Evolutionary conservation across 208 protist genomes (phyloP), one percentile per base, ranked within the genome.

Genomic region (Blastocrithidia nonstop): DNA sequence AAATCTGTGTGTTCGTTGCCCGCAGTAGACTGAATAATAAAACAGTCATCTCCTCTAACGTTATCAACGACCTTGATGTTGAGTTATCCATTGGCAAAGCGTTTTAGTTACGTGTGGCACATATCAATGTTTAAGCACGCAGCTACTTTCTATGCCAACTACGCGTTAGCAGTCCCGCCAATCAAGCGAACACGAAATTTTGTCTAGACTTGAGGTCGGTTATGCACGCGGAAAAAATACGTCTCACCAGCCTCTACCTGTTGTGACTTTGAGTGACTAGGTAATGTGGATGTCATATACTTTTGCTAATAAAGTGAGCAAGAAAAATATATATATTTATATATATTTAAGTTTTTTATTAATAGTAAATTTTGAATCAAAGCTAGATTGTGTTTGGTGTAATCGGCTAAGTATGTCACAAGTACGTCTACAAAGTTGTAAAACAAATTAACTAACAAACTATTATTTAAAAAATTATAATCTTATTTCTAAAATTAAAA

Each of bases 31-130:
- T 97, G 91, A 33, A 98, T 88, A 39, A 97, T 94, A 58, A 95
- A 98, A 48, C 95, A 86, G 68, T 98, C 95, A 45, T 86, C 77
- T 22, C 92, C 94, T 45, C 95, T 80, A 21, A 97, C 88, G 56
- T 90, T 93, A 43, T 97, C 90, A 6, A 91, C 58, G n/a, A 96
- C 71, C 33, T 95, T 91, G 47, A 94, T 89, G 45, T 73, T 71
- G 32, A 96, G 67, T 60, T 95, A 80, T 4, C 79, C 83, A 56
- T 95, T 93, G n/a, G 85, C 85, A 45, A 94, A 94, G 11, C 69
- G 60, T 36, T 87, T 86, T 32, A 92, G 77, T 20, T 92, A 72
- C 1, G 73, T 86, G 13, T 60, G 59, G 57, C 73, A 85, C 40
- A 80, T 64, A 25, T 85, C 57, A 13, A 91, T 62, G 50, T 79